phyloP scores from a whole-genome alignment of 2,329 filamentous ascomycete species.

The Corniculantispora saksenae region DNA sequence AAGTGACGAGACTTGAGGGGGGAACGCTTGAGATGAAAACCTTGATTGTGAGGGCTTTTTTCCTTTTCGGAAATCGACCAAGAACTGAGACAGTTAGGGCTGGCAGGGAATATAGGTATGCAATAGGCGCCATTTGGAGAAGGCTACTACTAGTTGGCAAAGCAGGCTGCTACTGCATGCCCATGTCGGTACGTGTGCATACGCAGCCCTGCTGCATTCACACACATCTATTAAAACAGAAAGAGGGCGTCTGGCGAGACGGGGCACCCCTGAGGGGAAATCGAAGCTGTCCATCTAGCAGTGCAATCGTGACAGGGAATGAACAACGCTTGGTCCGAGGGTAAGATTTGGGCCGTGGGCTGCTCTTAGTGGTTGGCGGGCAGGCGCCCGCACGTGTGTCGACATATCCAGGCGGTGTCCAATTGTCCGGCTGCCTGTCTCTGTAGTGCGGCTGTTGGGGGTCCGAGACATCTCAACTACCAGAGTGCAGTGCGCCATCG shows the following conservation, averaged over 20 bases:
- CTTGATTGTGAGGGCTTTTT: background rate
- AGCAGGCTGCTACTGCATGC: background rate
- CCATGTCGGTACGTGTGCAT: slow-evolving; percentile 11
- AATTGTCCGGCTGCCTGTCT: background rate
- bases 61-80: background rate
- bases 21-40: background rate
- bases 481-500: background rate
- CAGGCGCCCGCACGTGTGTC: background rate
- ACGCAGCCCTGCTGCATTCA: slow-evolving; percentile 14
- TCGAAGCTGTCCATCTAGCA: slow-evolving; percentile 6
- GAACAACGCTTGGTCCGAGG: background rate
- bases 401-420: background rate
- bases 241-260: slow-evolving; percentile 6
- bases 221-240: slow-evolving; percentile 9
- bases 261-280: slow-evolving; percentile 12
- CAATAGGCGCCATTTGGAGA: background rate
- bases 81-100: slow-evolving; percentile 16
- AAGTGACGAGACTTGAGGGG: slow-evolving; percentile 2
- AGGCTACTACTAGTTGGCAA: background rate
- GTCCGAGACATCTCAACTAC: slow-evolving; percentile 4
- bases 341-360: background rate
- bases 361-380: background rate
- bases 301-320: slow-evolving; percentile 4
- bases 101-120: slow-evolving; percentile 2
- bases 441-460: background rate